These are phyloP conservation scores for Alternaria viburni DNA, from an alignment of 2,329 filamentous ascomycete genomes.

Conservation along the genomic window DNA sequence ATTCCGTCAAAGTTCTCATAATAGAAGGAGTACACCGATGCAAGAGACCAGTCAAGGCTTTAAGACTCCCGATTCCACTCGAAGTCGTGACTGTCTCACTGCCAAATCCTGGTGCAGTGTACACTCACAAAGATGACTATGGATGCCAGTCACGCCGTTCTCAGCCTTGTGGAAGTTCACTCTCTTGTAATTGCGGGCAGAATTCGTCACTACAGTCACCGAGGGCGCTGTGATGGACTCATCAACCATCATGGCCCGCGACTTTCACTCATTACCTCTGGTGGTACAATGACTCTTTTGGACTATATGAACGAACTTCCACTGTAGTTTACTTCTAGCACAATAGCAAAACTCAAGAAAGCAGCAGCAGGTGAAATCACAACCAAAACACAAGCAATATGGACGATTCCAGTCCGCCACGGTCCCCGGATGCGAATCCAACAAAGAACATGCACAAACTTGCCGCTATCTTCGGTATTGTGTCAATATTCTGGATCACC, in stretches of 20 bases:
- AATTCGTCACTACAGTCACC: background rate
- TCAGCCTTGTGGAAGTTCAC: background rate
- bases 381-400: background rate
- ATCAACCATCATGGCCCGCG: background rate
- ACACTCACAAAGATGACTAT: background rate
- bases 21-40: too few species aligned
- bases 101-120: background rate
- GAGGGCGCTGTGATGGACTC: background rate
- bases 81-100: background rate
- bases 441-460: too few species aligned
- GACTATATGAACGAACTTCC: background rate
- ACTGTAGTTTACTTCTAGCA: background rate
- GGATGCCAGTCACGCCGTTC: background rate
- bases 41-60: too few species aligned
- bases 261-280: background rate
- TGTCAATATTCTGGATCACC: too few species aligned
- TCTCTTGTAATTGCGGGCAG: background rate
- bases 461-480: too few species aligned
- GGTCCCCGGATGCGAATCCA: too few species aligned
- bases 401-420: too few species aligned
- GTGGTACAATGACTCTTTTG: background rate
- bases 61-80: background rate
- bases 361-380: too few species aligned
- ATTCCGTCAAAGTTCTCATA: too few species aligned
- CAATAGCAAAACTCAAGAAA: background rate